These are phyloP conservation scores for Hibiscus mutabilis DNA, from an alignment of 345 rosid genomes.

Conservation along the genomic window DNA sequence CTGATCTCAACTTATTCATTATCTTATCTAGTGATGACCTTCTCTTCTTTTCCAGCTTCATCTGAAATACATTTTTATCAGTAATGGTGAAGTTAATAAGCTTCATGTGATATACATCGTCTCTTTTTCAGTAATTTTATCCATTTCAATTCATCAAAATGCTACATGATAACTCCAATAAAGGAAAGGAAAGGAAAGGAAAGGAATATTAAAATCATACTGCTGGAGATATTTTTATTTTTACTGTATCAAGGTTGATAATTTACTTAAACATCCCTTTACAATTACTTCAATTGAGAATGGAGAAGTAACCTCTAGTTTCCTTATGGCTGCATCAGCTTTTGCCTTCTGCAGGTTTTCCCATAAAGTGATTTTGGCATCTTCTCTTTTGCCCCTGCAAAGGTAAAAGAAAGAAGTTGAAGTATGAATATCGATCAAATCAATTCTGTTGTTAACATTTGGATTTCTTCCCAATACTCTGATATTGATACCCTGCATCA, in stretches of 20 bases:
- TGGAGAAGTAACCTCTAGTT: constrained; percentile 69
- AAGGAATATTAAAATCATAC: constrained; percentile 1
- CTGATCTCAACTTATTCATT: constrained; percentile 76
- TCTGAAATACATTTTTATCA: constrained; percentile 37
- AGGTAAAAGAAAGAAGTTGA: constrained; percentile 1
- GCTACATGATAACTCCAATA: not conserved
- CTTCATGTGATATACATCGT: not conserved
- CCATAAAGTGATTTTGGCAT: constrained; percentile 93
- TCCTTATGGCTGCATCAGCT: constrained; percentile 88
- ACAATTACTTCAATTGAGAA: not conserved
- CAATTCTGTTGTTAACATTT: not conserved
- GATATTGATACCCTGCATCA: not conserved
- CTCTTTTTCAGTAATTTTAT: not conserved
- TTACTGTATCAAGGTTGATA: not conserved
- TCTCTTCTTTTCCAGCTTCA: constrained; percentile 93
- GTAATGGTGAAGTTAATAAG: not conserved
- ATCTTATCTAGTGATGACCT: constrained; percentile 85
- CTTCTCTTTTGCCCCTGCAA: constrained; percentile 68
- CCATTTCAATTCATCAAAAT: not conserved
- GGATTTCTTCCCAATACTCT: not conserved
- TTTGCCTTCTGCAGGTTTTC: constrained; percentile 99
- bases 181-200: constrained; percentile 3
- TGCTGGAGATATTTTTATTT: not conserved
- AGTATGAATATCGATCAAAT: not conserved
- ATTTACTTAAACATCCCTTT: not conserved